A percentile compares a stretch with the other conserved stretches of the same genome.
Conservation (phyloP, 225 moss, liverwort and hornwort species). For the Polytrichum formosum region DNA sequence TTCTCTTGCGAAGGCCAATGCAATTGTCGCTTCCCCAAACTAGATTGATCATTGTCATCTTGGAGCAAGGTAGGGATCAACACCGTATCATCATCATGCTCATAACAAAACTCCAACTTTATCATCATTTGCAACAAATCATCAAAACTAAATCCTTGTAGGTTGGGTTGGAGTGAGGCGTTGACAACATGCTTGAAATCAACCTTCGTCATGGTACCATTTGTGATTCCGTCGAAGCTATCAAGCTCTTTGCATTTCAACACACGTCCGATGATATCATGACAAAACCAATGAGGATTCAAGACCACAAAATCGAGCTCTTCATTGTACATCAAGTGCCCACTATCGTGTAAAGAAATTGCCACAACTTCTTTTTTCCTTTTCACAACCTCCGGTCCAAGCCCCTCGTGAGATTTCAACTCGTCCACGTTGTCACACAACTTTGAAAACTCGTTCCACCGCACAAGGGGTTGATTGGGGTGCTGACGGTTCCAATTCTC, state of each 20-base stretch:
- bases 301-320: conserved; percentile 20
- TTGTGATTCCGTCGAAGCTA: not conserved
- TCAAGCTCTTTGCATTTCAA: too few relatives aligned
- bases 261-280: conserved; percentile 6
- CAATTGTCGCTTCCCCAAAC: too few relatives aligned
- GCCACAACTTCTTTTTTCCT: conserved; percentile 9
- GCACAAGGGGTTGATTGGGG: not conserved
- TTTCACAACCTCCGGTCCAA: not conserved
- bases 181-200: conserved; percentile 14
- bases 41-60: too few relatives aligned
- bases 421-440: not conserved
- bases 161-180: conserved; percentile 2
- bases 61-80: too few relatives aligned
- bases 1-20: too few relatives aligned
- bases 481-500: not conserved
- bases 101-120: too few relatives aligned
- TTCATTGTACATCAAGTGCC: conserved; percentile 29
- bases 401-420: not conserved
- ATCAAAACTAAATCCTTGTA: conserved; percentile 9
- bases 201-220: conserved; percentile 8
- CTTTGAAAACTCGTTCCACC: not conserved
- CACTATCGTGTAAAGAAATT: conserved; percentile 27
- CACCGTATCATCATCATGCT: too few relatives aligned
- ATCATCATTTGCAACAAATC: not conserved
- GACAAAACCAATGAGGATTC: conserved; percentile 32